Conservation (phyloP, 306 rosid genomes). For the Ceratonia siliqua region DNA sequence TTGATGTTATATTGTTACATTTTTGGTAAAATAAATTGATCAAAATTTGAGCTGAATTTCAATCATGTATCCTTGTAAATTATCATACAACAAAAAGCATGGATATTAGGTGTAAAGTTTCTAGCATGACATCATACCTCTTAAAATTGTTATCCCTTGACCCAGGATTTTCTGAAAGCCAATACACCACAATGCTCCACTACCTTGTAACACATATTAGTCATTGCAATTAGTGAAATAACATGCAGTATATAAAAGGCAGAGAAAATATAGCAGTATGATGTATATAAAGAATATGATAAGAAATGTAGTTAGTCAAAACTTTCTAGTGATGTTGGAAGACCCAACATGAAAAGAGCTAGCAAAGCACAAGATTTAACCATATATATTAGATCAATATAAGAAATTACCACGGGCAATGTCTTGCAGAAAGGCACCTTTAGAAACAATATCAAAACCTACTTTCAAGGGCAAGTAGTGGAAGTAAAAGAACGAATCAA, state of each 20-base stretch:
- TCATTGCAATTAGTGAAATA: conserved; percentile 23
- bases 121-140: conserved; percentile 56
- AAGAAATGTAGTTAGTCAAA: background rate
- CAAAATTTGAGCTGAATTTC: background rate
- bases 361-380: background rate
- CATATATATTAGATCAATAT: background rate
- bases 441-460: conserved; percentile 1
- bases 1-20: too few species aligned
- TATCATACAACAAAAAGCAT: background rate
- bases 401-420: background rate
- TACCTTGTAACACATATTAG: conserved; percentile 45
- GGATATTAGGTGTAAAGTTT: conserved; percentile 9
- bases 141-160: conserved; percentile 74
- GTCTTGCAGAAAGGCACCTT: background rate
- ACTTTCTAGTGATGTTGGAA: background rate
- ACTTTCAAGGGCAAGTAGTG: background rate
- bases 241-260: conserved; percentile 6
- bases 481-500: conserved; percentile 13
- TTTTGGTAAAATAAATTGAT: too few species aligned
- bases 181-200: conserved; percentile 76
- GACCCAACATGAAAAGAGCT: background rate
- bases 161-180: conserved; percentile 79
- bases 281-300: background rate
- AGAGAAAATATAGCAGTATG: background rate
- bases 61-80: conserved; percentile 4